These are phyloP conservation scores for Starmerella davenportii DNA, from an alignment of 805 yeast species.

Conservation along the genomic window DNA sequence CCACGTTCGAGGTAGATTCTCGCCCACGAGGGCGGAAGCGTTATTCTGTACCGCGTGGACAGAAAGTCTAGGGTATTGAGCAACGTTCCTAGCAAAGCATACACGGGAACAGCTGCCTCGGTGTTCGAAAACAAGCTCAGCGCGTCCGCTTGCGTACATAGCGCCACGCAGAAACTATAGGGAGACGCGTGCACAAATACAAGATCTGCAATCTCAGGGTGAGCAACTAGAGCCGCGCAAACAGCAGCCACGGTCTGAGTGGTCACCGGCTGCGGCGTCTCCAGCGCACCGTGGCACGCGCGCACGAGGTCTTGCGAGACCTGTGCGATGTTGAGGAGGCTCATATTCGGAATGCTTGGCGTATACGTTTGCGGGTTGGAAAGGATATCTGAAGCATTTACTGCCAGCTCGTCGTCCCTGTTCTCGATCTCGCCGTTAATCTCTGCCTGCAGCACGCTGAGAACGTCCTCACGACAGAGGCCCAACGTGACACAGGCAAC, in stretches of 20 bases:
- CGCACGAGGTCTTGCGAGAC: background rate
- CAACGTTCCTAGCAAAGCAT: background rate
- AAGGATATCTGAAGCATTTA: background rate
- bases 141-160: slow-evolving; percentile 27
- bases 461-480: slow-evolving; percentile 15
- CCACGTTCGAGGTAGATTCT: background rate
- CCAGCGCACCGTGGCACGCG: slow-evolving; percentile 1
- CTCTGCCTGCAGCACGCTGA: slow-evolving; percentile 13
- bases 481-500: slow-evolving; percentile 14
- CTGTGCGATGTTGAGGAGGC: background rate
- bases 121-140: no score
- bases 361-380: background rate
- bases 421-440: slow-evolving; percentile 5
- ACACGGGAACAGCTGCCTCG: background rate
- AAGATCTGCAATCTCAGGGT: slow-evolving; percentile 27
- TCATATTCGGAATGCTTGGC: background rate
- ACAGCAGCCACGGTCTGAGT: slow-evolving; percentile 18
- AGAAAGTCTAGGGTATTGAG: background rate
- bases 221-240: slow-evolving; percentile 33
- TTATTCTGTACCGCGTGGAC: background rate
- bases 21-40: background rate
- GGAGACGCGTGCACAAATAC: slow-evolving; percentile 33
- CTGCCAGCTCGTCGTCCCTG: background rate
- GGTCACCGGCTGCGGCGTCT: slow-evolving; percentile 1
- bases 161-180: slow-evolving; percentile 25